Evolutionary conservation across 305 asterid genomes (phyloP).

Genomic region (Petunia hybrid): DNA sequence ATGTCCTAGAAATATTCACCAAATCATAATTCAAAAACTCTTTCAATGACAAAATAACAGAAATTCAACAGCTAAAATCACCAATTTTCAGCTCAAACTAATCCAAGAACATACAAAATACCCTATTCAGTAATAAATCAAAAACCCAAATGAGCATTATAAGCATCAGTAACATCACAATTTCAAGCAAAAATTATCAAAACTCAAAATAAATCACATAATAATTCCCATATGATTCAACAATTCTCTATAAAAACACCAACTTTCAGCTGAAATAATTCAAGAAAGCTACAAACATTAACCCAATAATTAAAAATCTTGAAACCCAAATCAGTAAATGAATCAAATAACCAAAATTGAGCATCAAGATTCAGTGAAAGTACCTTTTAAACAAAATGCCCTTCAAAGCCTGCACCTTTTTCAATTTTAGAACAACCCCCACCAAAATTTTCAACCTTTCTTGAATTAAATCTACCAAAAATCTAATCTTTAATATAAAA

Average conservation of each 20-base stretch:
- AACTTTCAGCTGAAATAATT: slow-evolving; percentile 25
- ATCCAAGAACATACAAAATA: slow-evolving; percentile 10
- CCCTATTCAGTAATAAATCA: slow-evolving; percentile 4
- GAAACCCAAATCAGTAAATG: slow-evolving; percentile 22
- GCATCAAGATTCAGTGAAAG: slow-evolving; percentile 17
- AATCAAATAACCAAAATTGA: slow-evolving; percentile 22
- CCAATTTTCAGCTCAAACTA: slow-evolving; percentile 22
- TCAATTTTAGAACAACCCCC: slow-evolving; percentile 43
- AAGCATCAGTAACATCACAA: slow-evolving; percentile 46
- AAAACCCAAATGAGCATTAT: not conserved
- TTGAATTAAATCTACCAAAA: slow-evolving; percentile 15
- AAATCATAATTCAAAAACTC: slow-evolving; percentile 9
- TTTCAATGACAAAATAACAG: not conserved
- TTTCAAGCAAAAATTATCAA: slow-evolving; percentile 55
- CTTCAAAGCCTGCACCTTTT: slow-evolving; percentile 46
- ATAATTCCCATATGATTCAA: slow-evolving; percentile 12
- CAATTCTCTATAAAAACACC: slow-evolving; percentile 23
- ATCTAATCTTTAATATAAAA: slow-evolving; percentile 19
- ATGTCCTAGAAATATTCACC: slow-evolving; percentile 30
- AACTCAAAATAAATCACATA: slow-evolving; percentile 14
- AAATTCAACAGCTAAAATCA: slow-evolving; percentile 17
- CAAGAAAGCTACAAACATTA: slow-evolving; percentile 11
- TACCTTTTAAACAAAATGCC: slow-evolving; percentile 29
- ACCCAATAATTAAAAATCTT: not conserved
- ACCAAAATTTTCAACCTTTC: slow-evolving; percentile 20